phyloP scores from a whole-genome alignment of 2,329 filamentous ascomycete species.

The Penicillium sp. region DNA sequence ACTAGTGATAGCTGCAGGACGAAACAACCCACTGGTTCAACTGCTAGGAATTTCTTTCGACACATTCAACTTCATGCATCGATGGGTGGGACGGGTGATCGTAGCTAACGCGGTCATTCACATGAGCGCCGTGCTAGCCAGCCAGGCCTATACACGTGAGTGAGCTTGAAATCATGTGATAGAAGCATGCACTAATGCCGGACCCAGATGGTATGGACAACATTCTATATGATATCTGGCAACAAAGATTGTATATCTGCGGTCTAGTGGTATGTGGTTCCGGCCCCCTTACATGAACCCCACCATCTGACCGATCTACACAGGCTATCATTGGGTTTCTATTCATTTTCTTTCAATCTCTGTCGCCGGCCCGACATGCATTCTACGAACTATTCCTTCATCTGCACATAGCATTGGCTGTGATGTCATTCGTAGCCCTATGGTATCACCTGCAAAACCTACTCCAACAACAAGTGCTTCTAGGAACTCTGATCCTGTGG shows the following conservation, averaged over 20 bases:
- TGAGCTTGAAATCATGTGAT: not conserved
- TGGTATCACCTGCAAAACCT: slow-evolving; percentile 38
- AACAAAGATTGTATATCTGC: slow-evolving; percentile 30
- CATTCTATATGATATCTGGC: slow-evolving; percentile 28
- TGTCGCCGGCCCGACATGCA: slow-evolving; percentile 44
- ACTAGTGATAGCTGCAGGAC: slow-evolving; percentile 77
- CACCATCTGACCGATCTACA: slow-evolving; percentile 5
- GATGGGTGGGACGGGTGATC: slow-evolving; percentile 74
- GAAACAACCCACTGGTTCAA: slow-evolving; percentile 85
- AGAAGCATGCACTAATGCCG: not conserved
- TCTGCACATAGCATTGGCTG: slow-evolving; percentile 41
- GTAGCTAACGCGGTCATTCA: slow-evolving; percentile 68
- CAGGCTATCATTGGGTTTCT: slow-evolving; percentile 43
- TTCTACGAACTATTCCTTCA: slow-evolving; percentile 48
- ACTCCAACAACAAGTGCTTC: slow-evolving; percentile 30
- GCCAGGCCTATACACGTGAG: slow-evolving; percentile 22
- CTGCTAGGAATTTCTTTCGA: slow-evolving; percentile 85
- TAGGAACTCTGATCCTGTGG: slow-evolving; percentile 36
- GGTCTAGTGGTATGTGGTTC: slow-evolving; percentile 42
- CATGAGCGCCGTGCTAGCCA: slow-evolving; percentile 44
- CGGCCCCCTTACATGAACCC: not conserved
- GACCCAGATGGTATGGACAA: slow-evolving; percentile 56
- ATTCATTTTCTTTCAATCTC: slow-evolving; percentile 41
- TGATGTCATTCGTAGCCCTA: slow-evolving; percentile 41
- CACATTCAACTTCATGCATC: slow-evolving; percentile 85